These are phyloP conservation scores for Pulveroboletus sp. DNA, from an alignment of 768 basidiomycete genomes.

Conservation along the genomic window DNA sequence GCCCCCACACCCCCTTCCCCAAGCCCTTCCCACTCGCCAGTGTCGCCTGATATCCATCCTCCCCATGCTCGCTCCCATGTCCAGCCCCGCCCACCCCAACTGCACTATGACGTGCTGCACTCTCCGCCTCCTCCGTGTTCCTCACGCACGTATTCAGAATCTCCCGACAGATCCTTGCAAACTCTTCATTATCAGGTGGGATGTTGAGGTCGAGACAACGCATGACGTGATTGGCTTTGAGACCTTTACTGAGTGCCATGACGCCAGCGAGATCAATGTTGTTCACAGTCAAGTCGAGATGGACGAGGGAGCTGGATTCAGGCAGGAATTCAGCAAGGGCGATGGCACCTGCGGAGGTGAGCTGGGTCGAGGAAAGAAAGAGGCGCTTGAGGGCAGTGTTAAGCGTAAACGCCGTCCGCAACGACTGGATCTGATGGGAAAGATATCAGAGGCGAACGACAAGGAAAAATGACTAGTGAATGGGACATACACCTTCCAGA, in stretches of 20 bases:
- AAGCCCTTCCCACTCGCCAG: conserved; percentile 45
- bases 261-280: conserved; percentile 83
- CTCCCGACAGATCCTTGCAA: conserved; percentile 81
- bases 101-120: conserved; percentile 14
- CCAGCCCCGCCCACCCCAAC: neutral
- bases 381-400: conserved; percentile 89
- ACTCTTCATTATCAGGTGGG: conserved; percentile 77
- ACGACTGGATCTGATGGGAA: conserved; percentile 62
- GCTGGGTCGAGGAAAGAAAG: conserved; percentile 79
- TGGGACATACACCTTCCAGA: conserved; percentile 75
- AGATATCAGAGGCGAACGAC: neutral
- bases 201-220: conserved; percentile 93
- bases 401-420: conserved; percentile 89
- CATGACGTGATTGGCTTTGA: conserved; percentile 81
- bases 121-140: conserved; percentile 87
- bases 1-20: conserved; percentile 72
- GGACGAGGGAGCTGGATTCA: conserved; percentile 79
- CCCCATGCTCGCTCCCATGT: neutral
- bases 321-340: conserved; percentile 95
- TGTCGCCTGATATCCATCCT: conserved; percentile 20
- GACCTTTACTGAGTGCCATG: conserved; percentile 82
- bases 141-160: conserved; percentile 87
- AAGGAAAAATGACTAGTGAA: neutral
- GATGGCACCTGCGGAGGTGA: conserved; percentile 84
- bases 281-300: conserved; percentile 88